Evolutionary conservation across 371 early-diverging fungal species (phyloP).

Genomic region (Mucor irregularis): DNA sequence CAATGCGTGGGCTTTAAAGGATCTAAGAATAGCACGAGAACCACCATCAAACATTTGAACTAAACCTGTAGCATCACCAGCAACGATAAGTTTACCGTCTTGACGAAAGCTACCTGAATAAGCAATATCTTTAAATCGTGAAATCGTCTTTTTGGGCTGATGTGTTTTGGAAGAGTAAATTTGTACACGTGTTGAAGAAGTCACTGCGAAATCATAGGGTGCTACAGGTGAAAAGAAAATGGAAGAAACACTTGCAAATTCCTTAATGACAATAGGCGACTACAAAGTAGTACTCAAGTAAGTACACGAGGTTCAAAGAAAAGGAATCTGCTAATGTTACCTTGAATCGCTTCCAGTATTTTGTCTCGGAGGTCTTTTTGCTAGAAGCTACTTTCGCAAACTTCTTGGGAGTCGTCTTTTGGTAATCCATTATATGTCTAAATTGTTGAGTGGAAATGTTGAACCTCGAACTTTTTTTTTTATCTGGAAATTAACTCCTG

Average conservation of each 20-base stretch:
- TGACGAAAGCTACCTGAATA: constrained; percentile 77
- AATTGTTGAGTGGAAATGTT: neutral
- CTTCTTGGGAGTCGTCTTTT: constrained; percentile 61
- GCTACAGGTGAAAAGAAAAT: constrained; percentile 82
- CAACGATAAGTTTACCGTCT: constrained; percentile 91
- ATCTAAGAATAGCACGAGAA: constrained; percentile 86
- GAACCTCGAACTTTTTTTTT: neutral
- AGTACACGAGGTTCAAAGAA: neutral
- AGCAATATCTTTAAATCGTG: constrained; percentile 89
- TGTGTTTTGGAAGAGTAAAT: constrained; percentile 84
- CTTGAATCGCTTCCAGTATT: constrained; percentile 85
- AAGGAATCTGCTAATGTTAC: constrained; percentile 48
- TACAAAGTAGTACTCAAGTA: constrained; percentile 18
- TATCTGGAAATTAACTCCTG: too few species aligned
- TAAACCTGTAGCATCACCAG: constrained; percentile 89
- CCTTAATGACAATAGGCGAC: constrained; percentile 86
- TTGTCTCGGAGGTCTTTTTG: constrained; percentile 66
- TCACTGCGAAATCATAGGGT: constrained; percentile 89
- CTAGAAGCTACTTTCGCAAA: constrained; percentile 49
- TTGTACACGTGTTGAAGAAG: constrained; percentile 89
- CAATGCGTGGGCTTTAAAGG: constrained; percentile 82
- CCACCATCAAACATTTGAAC: constrained; percentile 82
- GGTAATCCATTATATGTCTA: constrained; percentile 46
- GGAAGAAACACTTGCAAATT: constrained; percentile 82
- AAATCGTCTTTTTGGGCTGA: constrained; percentile 80